phyloP scores from a whole-genome alignment of 1,284 basidiomycete genomes.

The Ceratobasidium sp. region DNA sequence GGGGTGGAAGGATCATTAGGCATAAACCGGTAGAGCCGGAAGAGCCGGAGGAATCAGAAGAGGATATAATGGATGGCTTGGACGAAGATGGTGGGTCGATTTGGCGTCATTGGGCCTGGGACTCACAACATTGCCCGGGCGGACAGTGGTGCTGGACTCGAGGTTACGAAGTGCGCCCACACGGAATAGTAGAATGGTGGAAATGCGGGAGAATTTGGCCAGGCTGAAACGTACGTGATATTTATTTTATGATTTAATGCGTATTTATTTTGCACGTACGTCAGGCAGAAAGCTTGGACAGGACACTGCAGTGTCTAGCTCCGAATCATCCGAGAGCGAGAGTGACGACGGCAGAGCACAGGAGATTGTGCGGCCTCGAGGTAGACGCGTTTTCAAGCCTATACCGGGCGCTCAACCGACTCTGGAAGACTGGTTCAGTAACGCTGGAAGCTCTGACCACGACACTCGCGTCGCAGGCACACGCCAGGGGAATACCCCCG shows the following conservation, averaged over 20 bases:
- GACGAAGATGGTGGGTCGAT: conserved; percentile 44
- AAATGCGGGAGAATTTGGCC: conserved; percentile 72
- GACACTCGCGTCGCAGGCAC: conserved; percentile 42
- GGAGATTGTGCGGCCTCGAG: conserved; percentile 48
- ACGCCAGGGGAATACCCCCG: conserved; percentile 53
- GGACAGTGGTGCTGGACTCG: conserved; percentile 68
- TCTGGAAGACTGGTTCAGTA: conserved; percentile 51
- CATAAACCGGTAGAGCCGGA: conserved; percentile 11
- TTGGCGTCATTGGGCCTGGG: background rate
- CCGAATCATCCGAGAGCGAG: conserved; percentile 52
- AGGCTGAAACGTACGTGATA: conserved; percentile 66
- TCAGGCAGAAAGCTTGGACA: conserved; percentile 57
- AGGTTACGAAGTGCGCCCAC: conserved; percentile 72
- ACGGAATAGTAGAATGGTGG: conserved; percentile 55
- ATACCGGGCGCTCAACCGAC: conserved; percentile 52
- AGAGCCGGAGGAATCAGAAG: conserved; percentile 39
- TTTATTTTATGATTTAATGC: conserved; percentile 30
- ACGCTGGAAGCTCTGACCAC: conserved; percentile 53
- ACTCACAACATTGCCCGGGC: background rate
- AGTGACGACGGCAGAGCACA: conserved; percentile 54
- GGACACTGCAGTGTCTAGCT: conserved; percentile 59
- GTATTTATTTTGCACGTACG: conserved; percentile 7
- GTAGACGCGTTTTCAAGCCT: conserved; percentile 13
- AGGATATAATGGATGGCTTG: conserved; percentile 48
- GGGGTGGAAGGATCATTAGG: conserved; percentile 7